These are phyloP conservation scores for Nelumbo lutea DNA, from an alignment of 164 flowering plant species.

Conservation along the genomic window DNA sequence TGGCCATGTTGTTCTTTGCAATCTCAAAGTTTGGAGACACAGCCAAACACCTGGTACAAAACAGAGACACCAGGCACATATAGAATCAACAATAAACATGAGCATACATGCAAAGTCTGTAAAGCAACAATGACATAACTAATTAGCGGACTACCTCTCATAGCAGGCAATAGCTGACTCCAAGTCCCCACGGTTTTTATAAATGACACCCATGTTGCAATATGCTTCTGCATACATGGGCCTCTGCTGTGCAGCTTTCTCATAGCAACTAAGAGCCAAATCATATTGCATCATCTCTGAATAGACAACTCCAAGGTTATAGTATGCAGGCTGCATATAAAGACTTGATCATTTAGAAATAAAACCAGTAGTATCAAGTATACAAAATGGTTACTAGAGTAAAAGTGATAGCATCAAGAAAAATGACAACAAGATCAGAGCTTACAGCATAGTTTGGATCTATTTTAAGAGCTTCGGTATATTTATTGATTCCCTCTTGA, in stretches of 20 bases:
- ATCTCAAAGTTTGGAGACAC: conserved; percentile 98
- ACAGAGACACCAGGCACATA: conserved; percentile 2
- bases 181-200: conserved; percentile 89
- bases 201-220: conserved; percentile 99
- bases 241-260: conserved; percentile 92
- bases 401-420: neutral
- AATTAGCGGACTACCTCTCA: conserved; percentile 61
- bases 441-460: conserved; percentile 96
- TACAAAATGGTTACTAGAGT: neutral
- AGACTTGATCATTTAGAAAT: conserved; percentile 10
- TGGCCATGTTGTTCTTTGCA: conserved; percentile 99
- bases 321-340: conserved; percentile 91
- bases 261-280: conserved; percentile 83
- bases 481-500: conserved; percentile 93
- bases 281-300: conserved; percentile 99
- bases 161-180: conserved; percentile 94
- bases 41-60: conserved; percentile 72
- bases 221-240: conserved; percentile 99
- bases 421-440: conserved; percentile 13
- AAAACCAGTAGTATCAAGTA: neutral
- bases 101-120: neutral
- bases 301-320: conserved; percentile 97
- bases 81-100: neutral
- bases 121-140: conserved; percentile 1
- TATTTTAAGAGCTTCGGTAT: conserved; percentile 85